Base-by-base conservation (phyloP, 2,329 filamentous ascomycete species). In the Fusarium setosum region DNA sequence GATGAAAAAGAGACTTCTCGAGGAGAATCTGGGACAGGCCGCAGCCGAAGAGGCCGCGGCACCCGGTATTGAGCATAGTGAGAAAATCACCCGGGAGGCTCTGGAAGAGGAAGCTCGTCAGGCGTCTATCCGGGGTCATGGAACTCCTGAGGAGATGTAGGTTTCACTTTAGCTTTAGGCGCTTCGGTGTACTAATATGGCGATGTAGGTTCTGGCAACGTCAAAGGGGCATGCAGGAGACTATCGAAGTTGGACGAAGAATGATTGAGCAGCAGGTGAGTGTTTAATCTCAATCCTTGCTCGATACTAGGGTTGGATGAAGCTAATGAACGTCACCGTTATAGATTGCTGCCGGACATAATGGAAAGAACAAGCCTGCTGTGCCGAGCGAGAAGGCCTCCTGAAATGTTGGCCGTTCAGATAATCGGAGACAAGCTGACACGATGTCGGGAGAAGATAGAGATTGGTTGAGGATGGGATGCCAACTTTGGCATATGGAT, bases 1-100 rank as follows among this genome's bases (percentile, higher is more conserved):
- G 45, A 88, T 96, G 74, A 88, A 95, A 65, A 95, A 93, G 80
- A 88, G 87, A 67, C 88, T 94, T 54, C 84, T 98, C 3, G 87
- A 93, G 60, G 90, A 94, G 72, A 91, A 86, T 21, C 78, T 94
- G 12, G 88, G 86, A 1, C 79, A 87, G 58, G 82, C 87, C 29
- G 81, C 83, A 3, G 82, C 83, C 4, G 83, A 85, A 51, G 80
- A 79, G 54, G 80, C 82, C 17, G 77, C 80, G 7, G 79, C 77
- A 15, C 83, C 82, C 6, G 84, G 81, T 5, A 79, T 84, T 38
- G 79, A 80, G 40, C 82, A 80, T 13, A 84, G 82, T 11, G 88
- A 89, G 68, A 87, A 87, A 73, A 92, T 93, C 59, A 92, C 87
- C 4, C 81, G 87, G 26, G 84, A 81, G 63, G 84, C 82, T 6